Evolutionary conservation across 1,139 yeast species (phyloP).

Genomic region (Komagataea norvegica): DNA sequence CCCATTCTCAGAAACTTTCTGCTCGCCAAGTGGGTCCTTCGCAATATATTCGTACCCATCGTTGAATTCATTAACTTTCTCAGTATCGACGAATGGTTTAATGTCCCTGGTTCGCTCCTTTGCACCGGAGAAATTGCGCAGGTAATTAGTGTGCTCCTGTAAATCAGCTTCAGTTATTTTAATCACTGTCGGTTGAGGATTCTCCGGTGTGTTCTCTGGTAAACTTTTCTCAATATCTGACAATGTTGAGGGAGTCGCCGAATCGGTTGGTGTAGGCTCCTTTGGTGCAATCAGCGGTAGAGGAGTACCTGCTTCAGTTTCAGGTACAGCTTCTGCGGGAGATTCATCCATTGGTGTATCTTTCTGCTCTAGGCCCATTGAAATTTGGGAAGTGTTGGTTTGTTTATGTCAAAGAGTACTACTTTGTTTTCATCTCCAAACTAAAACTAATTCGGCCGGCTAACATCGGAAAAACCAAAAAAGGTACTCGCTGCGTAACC

Average conservation of each 20-base stretch:
- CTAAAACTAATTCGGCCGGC: too few relatives aligned
- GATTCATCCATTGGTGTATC: too few relatives aligned
- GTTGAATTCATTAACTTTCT: conserved; percentile 23
- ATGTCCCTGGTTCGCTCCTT: conserved; percentile 10
- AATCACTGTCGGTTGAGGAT: conserved; percentile 25
- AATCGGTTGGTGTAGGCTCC: neutral
- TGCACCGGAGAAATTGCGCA: conserved; percentile 17
- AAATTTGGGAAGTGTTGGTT: too few relatives aligned
- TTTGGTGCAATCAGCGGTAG: too few relatives aligned
- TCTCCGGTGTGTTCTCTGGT: conserved; percentile 21
- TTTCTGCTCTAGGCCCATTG: too few relatives aligned
- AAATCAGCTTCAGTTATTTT: conserved; percentile 30
- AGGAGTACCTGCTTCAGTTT: neutral
- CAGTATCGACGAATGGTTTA: conserved; percentile 7
- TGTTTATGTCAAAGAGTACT: too few relatives aligned
- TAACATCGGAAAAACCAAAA: too few relatives aligned
- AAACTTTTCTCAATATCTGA: conserved; percentile 15
- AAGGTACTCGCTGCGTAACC: too few relatives aligned
- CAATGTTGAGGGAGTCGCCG: neutral
- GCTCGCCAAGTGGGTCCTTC: conserved; percentile 49
- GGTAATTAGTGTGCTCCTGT: conserved; percentile 14
- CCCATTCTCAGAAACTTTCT: conserved; percentile 53
- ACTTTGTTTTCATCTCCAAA: too few relatives aligned
- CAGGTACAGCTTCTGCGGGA: too few relatives aligned
- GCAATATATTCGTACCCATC: conserved; percentile 33